Evolutionary conservation across 495 filamentous ascomycete species (phyloP).

Genomic region (Amphirosellinia nigrospora): DNA sequence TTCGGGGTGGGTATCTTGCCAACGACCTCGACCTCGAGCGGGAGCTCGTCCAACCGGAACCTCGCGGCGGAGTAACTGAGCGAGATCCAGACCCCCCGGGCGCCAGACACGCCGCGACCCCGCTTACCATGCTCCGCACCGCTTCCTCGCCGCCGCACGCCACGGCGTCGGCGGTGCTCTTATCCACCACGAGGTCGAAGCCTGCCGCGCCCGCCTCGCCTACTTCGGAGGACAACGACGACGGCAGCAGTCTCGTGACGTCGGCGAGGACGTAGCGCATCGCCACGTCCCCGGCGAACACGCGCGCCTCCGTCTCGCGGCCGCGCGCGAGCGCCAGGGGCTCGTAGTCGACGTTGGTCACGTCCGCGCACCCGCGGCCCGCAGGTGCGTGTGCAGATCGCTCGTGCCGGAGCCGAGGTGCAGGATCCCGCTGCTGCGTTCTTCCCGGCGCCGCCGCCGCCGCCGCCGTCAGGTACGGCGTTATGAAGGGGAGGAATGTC

Average conservation of each 20-base stretch:
- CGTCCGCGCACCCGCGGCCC: conserved; percentile 36
- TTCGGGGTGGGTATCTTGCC: conserved; percentile 44
- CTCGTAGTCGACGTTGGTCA: conserved; percentile 53
- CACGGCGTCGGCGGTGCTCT: conserved; percentile 50
- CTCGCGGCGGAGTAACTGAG: conserved; percentile 47
- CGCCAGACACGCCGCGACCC: conserved; percentile 34
- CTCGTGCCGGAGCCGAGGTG: conserved; percentile 51
- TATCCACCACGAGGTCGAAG: conserved; percentile 49
- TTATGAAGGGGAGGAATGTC: conserved; percentile 41
- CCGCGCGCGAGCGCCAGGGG: conserved; percentile 46
- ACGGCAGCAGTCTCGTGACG: conserved; percentile 33
- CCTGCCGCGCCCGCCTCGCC: too few relatives aligned
- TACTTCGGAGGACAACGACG: background rate
- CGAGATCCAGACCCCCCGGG: conserved; percentile 47
- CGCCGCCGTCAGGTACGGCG: conserved; percentile 34
- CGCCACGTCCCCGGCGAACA: conserved; percentile 44
- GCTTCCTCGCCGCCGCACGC: conserved; percentile 42
- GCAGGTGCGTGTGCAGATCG: conserved; percentile 47
- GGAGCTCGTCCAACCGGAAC: conserved; percentile 35
- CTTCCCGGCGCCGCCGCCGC: too few relatives aligned
- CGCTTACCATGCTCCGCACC: conserved; percentile 37
- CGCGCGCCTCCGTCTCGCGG: conserved; percentile 36
- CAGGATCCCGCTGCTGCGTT: conserved; percentile 38
- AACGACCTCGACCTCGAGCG: conserved; percentile 45
- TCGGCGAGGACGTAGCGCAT: conserved; percentile 47